phyloP scores from a whole-genome alignment of 129 eudicot species.

The Deinandra increscens region DNA sequence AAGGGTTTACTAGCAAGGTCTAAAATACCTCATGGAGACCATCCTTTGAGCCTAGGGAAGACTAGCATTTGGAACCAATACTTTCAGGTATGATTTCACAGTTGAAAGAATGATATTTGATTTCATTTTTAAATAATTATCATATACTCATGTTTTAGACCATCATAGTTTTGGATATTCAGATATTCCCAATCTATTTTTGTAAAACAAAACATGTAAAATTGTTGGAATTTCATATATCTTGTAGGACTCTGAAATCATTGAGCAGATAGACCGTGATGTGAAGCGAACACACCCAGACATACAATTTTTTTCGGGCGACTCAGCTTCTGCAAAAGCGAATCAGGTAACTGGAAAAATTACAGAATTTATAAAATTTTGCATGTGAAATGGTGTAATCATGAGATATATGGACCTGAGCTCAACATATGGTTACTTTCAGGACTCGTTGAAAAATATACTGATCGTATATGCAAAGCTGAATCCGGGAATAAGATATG shows the following conservation, averaged over 20 bases:
- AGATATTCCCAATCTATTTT: not conserved
- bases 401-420: constrained; percentile 15
- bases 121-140: not conserved
- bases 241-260: constrained; percentile 83
- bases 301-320: constrained; percentile 81
- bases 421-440: constrained; percentile 28
- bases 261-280: constrained; percentile 93
- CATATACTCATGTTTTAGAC: constrained; percentile 2
- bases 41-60: constrained; percentile 90
- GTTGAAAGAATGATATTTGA: constrained; percentile 7
- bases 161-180: constrained; percentile 1
- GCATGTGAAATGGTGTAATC: constrained; percentile 9
- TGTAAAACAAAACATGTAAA: not conserved
- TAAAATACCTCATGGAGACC: constrained; percentile 72
- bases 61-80: constrained; percentile 92
- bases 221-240: not conserved
- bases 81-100: constrained; percentile 70
- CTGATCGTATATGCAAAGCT: constrained; percentile 86
- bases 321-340: constrained; percentile 62
- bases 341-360: constrained; percentile 56
- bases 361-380: not conserved
- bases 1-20: constrained; percentile 75
- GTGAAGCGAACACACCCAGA: constrained; percentile 97
- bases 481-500: constrained; percentile 97
- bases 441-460: constrained; percentile 77